Conservation (phyloP, 2,329 filamentous ascomycete genomes). For the Nemania sp. region DNA sequence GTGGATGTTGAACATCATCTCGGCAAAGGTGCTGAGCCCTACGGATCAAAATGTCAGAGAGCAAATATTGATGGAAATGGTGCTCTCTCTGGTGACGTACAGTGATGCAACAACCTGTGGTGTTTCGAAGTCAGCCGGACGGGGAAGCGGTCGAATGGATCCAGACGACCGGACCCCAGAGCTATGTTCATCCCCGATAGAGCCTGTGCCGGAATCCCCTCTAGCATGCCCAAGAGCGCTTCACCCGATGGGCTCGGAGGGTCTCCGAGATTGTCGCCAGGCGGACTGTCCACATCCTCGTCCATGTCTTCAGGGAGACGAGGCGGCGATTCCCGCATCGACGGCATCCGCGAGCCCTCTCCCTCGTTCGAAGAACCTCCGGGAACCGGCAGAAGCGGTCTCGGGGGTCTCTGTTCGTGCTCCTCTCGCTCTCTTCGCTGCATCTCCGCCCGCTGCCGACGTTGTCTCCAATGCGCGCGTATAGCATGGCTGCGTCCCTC, state of each 20-base stretch:
- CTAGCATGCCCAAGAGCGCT: background rate
- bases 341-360: background rate
- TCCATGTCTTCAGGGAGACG: background rate
- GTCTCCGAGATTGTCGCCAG: background rate
- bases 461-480: constrained; percentile 23
- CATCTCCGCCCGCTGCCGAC: constrained; percentile 14
- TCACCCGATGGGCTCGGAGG: background rate
- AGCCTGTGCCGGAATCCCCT: constrained; percentile 29
- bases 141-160: constrained; percentile 45
- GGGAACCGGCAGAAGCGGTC: constrained; percentile 4
- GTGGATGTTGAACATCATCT: constrained; percentile 20
- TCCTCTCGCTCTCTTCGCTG: constrained; percentile 18
- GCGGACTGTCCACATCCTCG: background rate
- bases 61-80: too few relatives aligned
- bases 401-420: constrained; percentile 11
- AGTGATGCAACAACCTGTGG: constrained; percentile 45
- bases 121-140: constrained; percentile 42
- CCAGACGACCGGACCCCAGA: constrained; percentile 36
- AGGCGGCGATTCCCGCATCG: background rate
- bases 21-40: constrained; percentile 42
- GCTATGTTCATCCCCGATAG: constrained; percentile 39
- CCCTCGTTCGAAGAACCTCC: background rate
- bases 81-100: constrained; percentile 37
- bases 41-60: constrained; percentile 37
- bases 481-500: constrained; percentile 22